Evolutionary conservation across 2,329 filamentous ascomycete species (phyloP).

Genomic region (Myriosclerotinia scirpicola): DNA sequence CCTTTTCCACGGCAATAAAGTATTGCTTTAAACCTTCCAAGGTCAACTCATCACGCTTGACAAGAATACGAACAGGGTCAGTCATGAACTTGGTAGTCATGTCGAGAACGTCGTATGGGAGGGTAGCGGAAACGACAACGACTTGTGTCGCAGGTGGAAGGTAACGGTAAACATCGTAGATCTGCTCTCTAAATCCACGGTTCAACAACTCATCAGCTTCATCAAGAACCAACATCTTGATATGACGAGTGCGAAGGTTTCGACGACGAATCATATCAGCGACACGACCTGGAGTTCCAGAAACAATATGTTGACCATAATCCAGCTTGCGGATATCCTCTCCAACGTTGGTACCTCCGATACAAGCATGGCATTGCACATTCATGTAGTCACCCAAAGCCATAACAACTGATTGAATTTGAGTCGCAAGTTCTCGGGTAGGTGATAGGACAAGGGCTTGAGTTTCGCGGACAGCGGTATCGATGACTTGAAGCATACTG

Average conservation of each 20-base stretch:
- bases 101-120: constrained; percentile 96
- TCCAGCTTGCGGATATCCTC: constrained; percentile 98
- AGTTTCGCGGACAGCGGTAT: constrained; percentile 87
- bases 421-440: constrained; percentile 92
- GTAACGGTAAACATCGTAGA: constrained; percentile 98
- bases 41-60: constrained; percentile 98
- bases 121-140: constrained; percentile 94
- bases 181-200: constrained; percentile 95
- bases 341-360: constrained; percentile 95
- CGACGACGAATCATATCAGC: constrained; percentile 79
- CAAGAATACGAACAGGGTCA: constrained; percentile 90
- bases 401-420: constrained; percentile 98
- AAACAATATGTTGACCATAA: constrained; percentile 96
- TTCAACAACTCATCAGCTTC: constrained; percentile 81
- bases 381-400: constrained; percentile 99
- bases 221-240: constrained; percentile 77
- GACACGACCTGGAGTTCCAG: constrained; percentile 94
- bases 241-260: constrained; percentile 69
- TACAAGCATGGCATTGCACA: constrained; percentile 97
- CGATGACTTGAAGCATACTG: constrained; percentile 93
- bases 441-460: constrained; percentile 95
- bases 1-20: constrained; percentile 98
- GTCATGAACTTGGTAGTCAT: constrained; percentile 99
- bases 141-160: constrained; percentile 95
- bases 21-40: constrained; percentile 98